phyloP scores from a whole-genome alignment of 1,284 basidiomycete species.

The Microstroma glucosiphilum region DNA sequence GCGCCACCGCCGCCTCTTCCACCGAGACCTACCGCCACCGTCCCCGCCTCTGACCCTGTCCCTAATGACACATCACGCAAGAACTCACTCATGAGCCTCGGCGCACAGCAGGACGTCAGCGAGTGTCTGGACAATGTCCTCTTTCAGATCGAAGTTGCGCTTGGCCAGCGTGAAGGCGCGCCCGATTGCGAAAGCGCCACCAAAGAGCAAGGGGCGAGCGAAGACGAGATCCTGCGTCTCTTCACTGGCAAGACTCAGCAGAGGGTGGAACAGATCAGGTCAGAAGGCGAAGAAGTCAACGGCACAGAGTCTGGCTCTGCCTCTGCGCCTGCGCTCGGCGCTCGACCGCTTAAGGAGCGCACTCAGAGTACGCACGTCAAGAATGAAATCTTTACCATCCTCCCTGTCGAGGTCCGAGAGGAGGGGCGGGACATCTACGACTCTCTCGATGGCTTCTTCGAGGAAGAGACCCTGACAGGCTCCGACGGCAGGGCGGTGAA shows the following conservation, averaged over 20 bases:
- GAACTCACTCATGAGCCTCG: slow-evolving; percentile 53
- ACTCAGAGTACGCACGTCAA: slow-evolving; percentile 62
- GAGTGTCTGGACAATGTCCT: slow-evolving; percentile 99
- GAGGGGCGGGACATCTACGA: slow-evolving; percentile 88
- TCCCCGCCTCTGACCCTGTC: background rate
- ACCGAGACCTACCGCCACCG: background rate
- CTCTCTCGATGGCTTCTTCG: slow-evolving; percentile 84
- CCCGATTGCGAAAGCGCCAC: slow-evolving; percentile 28
- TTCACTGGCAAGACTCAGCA: slow-evolving; percentile 5
- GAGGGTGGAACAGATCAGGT: background rate
- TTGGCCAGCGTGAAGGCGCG: slow-evolving; percentile 56
- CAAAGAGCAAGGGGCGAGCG: background rate
- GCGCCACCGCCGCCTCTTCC: slow-evolving; percentile 3
- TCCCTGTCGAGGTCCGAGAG: slow-evolving; percentile 78
- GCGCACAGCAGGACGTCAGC: slow-evolving; percentile 94
- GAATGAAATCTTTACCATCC: slow-evolving; percentile 84
- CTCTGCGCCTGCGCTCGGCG: background rate
- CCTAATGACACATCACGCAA: background rate
- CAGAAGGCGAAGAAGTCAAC: slow-evolving; percentile 6
- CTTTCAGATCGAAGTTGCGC: slow-evolving; percentile 91
- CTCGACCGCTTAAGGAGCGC: slow-evolving; percentile 26
- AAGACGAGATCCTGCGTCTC: background rate
- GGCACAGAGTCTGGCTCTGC: background rate
- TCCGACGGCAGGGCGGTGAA: slow-evolving; percentile 62
- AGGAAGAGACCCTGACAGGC: slow-evolving; percentile 68